phyloP scores from a whole-genome alignment of 768 basidiomycete species.

The Gloeophyllum trabeum region DNA sequence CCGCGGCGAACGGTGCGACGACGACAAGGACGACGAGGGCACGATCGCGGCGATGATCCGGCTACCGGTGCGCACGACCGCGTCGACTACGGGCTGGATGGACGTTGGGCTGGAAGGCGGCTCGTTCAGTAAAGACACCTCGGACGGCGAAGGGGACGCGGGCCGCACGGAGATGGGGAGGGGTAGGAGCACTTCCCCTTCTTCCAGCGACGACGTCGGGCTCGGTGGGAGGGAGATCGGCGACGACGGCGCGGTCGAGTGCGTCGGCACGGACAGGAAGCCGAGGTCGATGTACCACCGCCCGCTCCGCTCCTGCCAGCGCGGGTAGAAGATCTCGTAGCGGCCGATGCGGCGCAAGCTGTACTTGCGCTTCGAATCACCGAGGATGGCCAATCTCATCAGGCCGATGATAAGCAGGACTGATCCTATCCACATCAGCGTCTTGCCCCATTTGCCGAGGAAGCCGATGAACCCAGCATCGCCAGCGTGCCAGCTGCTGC shows the following conservation, averaged over 20 bases:
- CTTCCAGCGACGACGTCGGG: slow-evolving; percentile 27
- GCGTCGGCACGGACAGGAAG: slow-evolving; percentile 25
- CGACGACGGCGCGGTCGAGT: slow-evolving; percentile 29
- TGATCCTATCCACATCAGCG: slow-evolving; percentile 76
- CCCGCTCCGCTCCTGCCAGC: slow-evolving; percentile 58
- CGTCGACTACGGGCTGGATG: slow-evolving; percentile 34
- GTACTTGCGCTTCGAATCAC: slow-evolving; percentile 45
- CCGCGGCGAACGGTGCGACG: slow-evolving; percentile 33
- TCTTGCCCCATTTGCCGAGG: slow-evolving; percentile 81
- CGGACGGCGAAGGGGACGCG: slow-evolving; percentile 44
- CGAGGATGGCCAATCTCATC: slow-evolving; percentile 41
- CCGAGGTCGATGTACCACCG: slow-evolving; percentile 67
- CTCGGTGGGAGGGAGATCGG: slow-evolving; percentile 36
- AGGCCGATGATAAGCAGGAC: slow-evolving; percentile 61
- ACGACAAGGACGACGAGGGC: slow-evolving; percentile 21
- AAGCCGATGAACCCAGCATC: slow-evolving; percentile 97
- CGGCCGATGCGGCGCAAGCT: slow-evolving; percentile 51
- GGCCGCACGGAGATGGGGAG: slow-evolving; percentile 50
- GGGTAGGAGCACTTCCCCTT: slow-evolving; percentile 44
- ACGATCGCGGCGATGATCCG: slow-evolving; percentile 42
- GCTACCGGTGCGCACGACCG: slow-evolving; percentile 44
- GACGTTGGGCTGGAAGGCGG: slow-evolving; percentile 27
- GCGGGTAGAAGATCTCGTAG: slow-evolving; percentile 72
- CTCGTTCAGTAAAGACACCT: slow-evolving; percentile 32
- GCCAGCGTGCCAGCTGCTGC: slow-evolving; percentile 96